A percentile compares a stretch with the other conserved stretches of the same genome.
Conservation (phyloP, 2,329 filamentous ascomycete genomes). For the Penicillium sp. region DNA sequence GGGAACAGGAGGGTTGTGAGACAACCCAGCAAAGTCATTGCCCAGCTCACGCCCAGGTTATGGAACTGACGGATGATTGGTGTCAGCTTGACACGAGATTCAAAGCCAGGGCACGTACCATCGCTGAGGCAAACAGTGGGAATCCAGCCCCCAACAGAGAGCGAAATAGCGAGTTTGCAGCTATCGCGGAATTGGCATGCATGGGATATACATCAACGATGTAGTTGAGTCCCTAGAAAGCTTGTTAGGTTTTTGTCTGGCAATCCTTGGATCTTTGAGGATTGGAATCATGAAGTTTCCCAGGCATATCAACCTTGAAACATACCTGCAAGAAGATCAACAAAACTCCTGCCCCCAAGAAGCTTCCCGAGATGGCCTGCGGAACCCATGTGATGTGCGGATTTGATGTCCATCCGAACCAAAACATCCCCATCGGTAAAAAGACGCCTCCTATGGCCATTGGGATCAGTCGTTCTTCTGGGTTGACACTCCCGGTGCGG, state of each 20-base stretch:
- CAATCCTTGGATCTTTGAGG: neutral
- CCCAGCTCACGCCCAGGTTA: slow-evolving; percentile 43
- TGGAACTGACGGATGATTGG: slow-evolving; percentile 26
- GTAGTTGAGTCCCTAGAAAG: slow-evolving; percentile 40
- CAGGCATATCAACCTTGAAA: neutral
- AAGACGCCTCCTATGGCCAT: slow-evolving; percentile 49
- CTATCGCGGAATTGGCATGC: slow-evolving; percentile 44
- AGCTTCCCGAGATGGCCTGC: slow-evolving; percentile 45
- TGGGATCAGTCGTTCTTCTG: slow-evolving; percentile 49
- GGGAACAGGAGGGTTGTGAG: slow-evolving; percentile 45
- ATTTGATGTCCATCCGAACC: slow-evolving; percentile 53
- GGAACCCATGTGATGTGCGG: slow-evolving; percentile 48
- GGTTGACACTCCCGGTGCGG: slow-evolving; percentile 36
- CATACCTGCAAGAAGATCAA: slow-evolving; percentile 45
- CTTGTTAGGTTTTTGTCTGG: neutral
- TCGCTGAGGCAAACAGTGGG: slow-evolving; percentile 36
- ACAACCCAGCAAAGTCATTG: slow-evolving; percentile 42
- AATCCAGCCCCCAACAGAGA: slow-evolving; percentile 39
- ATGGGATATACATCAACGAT: slow-evolving; percentile 46
- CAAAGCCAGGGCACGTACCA: slow-evolving; percentile 20
- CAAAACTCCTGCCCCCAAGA: slow-evolving; percentile 46
- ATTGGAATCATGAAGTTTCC: no score
- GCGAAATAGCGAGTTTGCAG: slow-evolving; percentile 41
- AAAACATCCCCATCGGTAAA: slow-evolving; percentile 51
- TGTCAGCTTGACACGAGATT: neutral